Conservation (phyloP, 169 alveolate genomes). For the Eimeria sp. region DNA sequence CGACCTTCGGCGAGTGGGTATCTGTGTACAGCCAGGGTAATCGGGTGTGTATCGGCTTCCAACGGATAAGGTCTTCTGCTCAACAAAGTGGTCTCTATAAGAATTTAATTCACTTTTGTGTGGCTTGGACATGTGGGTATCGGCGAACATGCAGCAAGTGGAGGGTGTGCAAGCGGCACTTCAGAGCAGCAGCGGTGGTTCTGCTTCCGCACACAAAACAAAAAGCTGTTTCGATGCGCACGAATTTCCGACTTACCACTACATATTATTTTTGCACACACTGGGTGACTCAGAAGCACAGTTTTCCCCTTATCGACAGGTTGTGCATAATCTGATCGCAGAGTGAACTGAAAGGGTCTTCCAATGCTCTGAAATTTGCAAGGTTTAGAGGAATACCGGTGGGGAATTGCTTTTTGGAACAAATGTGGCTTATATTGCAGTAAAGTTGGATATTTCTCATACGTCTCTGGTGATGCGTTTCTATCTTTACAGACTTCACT, state of each 20-base stretch:
- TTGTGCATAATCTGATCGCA: background rate
- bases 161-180: background rate
- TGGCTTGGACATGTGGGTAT: background rate
- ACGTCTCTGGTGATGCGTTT: background rate
- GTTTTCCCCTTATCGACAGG: background rate
- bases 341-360: background rate
- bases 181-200: background rate
- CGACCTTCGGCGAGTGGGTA: background rate
- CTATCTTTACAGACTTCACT: background rate
- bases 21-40: too few relatives aligned
- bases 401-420: background rate
- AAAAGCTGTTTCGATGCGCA: background rate
- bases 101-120: background rate
- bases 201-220: background rate
- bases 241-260: background rate
- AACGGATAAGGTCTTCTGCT: too few relatives aligned
- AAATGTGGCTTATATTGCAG: background rate
- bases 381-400: background rate
- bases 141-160: background rate
- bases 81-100: background rate
- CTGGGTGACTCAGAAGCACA: background rate
- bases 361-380: background rate
- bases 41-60: too few relatives aligned
- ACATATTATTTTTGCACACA: background rate
- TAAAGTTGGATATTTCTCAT: background rate